phyloP scores from a whole-genome alignment of 2,329 filamentous ascomycete species.

The Colletotrichum agaves region DNA sequence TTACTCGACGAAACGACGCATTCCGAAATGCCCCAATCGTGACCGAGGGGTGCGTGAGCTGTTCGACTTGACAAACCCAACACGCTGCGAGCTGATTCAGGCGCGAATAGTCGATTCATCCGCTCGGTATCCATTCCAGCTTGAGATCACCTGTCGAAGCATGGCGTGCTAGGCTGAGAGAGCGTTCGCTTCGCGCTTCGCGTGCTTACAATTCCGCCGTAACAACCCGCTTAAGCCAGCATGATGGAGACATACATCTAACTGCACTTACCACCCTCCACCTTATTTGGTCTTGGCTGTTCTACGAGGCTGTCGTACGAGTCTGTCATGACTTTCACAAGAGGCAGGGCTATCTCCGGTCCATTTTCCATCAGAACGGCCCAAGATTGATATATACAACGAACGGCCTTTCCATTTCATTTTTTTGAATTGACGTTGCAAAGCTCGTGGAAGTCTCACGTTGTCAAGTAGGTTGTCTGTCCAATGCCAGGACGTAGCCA shows the following conservation, averaged over 20 bases:
- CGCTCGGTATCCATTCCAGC: constrained; percentile 14
- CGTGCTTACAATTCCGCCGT: neutral
- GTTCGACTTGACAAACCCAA: neutral
- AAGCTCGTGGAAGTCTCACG: neutral
- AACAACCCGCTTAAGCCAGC: neutral
- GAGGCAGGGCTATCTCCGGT: neutral
- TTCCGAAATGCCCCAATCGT: constrained; percentile 1
- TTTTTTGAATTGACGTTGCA: constrained; percentile 9
- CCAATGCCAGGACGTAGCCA: constrained; percentile 32
- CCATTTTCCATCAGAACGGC: neutral
- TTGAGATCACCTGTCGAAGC: too few relatives aligned
- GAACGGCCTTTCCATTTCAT: neutral
- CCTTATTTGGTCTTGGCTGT: neutral
- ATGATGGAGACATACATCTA: constrained; percentile 1
- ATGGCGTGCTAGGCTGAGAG: neutral
- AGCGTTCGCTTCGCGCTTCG: neutral
- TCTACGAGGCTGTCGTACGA: neutral
- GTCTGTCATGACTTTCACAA: neutral
- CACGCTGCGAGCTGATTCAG: constrained; percentile 1
- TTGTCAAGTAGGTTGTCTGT: constrained; percentile 23
- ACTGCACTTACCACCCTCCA: neutral
- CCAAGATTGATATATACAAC: neutral
- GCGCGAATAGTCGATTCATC: neutral
- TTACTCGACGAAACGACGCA: neutral
- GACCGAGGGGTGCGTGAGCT: neutral